Conservation (phyloP, 2,329 filamentous ascomycete species). For the Xylariaceae sp. region DNA sequence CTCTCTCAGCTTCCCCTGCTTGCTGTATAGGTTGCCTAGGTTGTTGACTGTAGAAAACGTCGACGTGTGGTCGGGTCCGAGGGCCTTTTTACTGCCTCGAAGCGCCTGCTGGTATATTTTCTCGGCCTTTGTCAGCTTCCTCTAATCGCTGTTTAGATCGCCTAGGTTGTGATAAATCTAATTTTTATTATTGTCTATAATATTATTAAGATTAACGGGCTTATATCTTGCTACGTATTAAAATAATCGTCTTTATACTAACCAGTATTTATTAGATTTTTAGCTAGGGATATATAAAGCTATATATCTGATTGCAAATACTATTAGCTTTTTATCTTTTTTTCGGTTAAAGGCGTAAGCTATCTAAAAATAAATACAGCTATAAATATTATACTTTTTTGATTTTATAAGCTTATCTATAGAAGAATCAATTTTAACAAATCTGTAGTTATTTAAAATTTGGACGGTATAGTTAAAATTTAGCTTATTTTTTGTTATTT, state of each 20-base stretch:
- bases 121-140: slow-evolving; percentile 19
- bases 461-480: slow-evolving; percentile 3
- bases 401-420: background rate
- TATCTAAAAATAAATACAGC: too few species aligned
- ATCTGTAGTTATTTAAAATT: slow-evolving; percentile 1
- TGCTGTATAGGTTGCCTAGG: too few species aligned
- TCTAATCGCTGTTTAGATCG: slow-evolving; percentile 26
- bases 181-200: background rate
- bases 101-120: too few species aligned
- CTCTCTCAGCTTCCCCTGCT: too few species aligned
- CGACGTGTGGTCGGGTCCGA: too few species aligned
- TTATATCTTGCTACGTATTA: slow-evolving; percentile 3
- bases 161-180: slow-evolving; percentile 26
- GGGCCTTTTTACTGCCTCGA: too few species aligned
- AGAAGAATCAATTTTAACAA: slow-evolving; percentile 3
- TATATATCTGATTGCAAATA: background rate
- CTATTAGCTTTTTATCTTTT: background rate
- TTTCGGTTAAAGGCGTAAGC: slow-evolving; percentile 4
- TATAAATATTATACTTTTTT: slow-evolving; percentile 7
- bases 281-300: too few species aligned
- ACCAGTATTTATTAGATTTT: background rate
- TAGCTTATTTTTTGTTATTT: slow-evolving; percentile 8
- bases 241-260: slow-evolving; percentile 4
- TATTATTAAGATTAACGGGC: background rate
- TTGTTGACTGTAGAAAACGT: too few species aligned